Base-by-base conservation (phyloP, 2,329 filamentous ascomycete species). In the Mycosphaerella arachidis region DNA sequence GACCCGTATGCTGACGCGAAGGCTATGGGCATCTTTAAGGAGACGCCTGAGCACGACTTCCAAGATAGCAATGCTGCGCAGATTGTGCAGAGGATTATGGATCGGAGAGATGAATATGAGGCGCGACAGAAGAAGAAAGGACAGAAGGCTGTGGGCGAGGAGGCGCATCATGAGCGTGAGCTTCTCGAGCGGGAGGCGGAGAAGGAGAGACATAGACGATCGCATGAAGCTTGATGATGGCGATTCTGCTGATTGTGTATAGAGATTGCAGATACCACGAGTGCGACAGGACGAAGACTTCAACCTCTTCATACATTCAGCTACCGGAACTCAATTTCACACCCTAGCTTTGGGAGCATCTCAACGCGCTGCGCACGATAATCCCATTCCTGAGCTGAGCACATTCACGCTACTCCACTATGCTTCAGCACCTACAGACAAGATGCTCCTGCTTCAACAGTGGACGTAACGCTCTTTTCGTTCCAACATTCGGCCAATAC, bases 71-170 rank as follows among this genome's bases (percentile, higher is more conserved):
- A 97, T 74, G 92, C 93, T 0, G 92, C 87, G 3, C 88, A 94
- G 68, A 97, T 99, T 68, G 92, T 99, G 52, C 85, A 89, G 67
- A 82, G 94, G 33, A 99, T 99, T 72, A 81, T 97, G 81, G 89
- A 87, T 75, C 92, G 91, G 70, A 83, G 92, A 35, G 88, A 88
- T 60, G 83, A 91, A 72, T 99, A 97, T 74, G 93, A 97, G 78
- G 94, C 91, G 69, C 82, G 94, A 61, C 94, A 99, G 79, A 82
- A 90, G 55, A 86, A 88, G 67, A 99, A 99, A 79, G 89, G 92
- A 10, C 84, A 91, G 66, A 99, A 99, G 79, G 87, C 88, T 0
- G 82, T 87, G 52, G 84, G 85, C 0, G 94, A 97, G 75, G 85
- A 79, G 61, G 78, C 73, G 29, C 55, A 57, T n/a, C 56, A 61